Conservation (phyloP, 192 early-diverging fungal genomes). For the Gaertneriomyces sp. region DNA sequence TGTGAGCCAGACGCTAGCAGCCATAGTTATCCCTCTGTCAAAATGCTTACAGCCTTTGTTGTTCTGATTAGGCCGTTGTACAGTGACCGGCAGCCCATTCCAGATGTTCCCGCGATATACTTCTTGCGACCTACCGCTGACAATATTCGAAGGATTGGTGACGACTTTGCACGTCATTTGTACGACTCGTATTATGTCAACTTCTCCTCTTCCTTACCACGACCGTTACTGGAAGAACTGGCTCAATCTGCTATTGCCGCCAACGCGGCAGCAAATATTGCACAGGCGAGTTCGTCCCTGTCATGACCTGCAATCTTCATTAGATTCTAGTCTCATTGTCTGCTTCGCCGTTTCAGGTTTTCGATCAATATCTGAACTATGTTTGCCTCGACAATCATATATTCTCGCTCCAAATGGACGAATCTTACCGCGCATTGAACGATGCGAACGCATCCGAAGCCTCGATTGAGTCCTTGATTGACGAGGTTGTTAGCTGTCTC, state of each 20-base stretch:
- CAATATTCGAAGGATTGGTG: constrained; percentile 73
- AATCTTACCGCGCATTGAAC: constrained; percentile 79
- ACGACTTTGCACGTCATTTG: constrained; percentile 82
- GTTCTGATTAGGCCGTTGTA: constrained; percentile 64
- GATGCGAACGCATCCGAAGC: constrained; percentile 78
- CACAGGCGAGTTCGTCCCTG: constrained; percentile 56
- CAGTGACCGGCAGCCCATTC: constrained; percentile 79
- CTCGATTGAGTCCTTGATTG: constrained; percentile 73
- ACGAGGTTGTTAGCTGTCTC: constrained; percentile 72
- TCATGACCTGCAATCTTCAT: neutral
- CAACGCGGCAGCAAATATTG: constrained; percentile 73
- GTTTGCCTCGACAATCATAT: constrained; percentile 86
- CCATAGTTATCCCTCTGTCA: neutral
- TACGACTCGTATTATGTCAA: constrained; percentile 98
- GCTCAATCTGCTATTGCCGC: constrained; percentile 75
- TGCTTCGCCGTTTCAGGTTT: constrained; percentile 54
- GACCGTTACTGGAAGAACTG: constrained; percentile 88
- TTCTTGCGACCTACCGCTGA: constrained; percentile 88
- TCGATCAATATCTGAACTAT: constrained; percentile 97
- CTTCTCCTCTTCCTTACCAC: constrained; percentile 82
- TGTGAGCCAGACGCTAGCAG: constrained; percentile 53
- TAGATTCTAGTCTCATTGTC: neutral
- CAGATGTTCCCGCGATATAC: constrained; percentile 96
- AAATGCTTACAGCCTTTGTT: constrained; percentile 3
- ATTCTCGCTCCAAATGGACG: constrained; percentile 82